Conservation (phyloP, 2,329 filamentous ascomycete genomes). For the Leptographium flavum region DNA sequence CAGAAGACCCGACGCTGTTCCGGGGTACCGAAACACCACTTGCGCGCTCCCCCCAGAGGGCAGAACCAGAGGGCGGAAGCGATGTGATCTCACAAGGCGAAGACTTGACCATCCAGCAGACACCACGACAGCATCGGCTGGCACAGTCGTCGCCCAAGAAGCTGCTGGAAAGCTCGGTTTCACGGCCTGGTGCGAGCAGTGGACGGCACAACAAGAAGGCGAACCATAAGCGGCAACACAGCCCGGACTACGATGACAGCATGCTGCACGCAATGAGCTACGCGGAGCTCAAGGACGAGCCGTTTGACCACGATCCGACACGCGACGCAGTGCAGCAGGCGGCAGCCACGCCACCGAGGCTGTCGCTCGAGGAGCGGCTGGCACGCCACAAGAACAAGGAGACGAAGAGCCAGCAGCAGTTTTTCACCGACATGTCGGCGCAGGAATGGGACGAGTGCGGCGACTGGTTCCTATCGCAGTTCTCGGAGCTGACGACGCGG, state of each 20-base stretch:
- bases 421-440: slow-evolving; percentile 39
- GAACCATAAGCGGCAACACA: slow-evolving; percentile 27
- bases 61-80: slow-evolving; percentile 16
- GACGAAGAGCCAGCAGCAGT: slow-evolving; percentile 26
- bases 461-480: slow-evolving; percentile 44
- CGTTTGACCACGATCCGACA: slow-evolving; percentile 43
- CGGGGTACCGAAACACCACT: slow-evolving; percentile 13
- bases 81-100: slow-evolving; percentile 16
- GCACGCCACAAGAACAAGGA: slow-evolving; percentile 32
- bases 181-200: slow-evolving; percentile 4
- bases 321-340: slow-evolving; percentile 26
- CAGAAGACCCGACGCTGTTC: slow-evolving; percentile 12
- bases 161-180: slow-evolving; percentile 12
- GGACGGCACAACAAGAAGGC: slow-evolving; percentile 7
- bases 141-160: slow-evolving; percentile 6
- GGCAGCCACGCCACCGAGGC: slow-evolving; percentile 18
- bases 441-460: slow-evolving; percentile 45
- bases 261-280: slow-evolving; percentile 40
- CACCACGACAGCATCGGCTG: slow-evolving; percentile 9
- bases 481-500: slow-evolving; percentile 32
- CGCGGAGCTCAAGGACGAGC: slow-evolving; percentile 31
- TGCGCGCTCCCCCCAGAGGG: slow-evolving; percentile 1
- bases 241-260: slow-evolving; percentile 41
- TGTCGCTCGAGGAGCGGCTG: slow-evolving; percentile 32
- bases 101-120: slow-evolving; percentile 15